These are phyloP conservation scores for Trametes maxima DNA, from an alignment of 768 basidiomycete species.

Conservation along the genomic window DNA sequence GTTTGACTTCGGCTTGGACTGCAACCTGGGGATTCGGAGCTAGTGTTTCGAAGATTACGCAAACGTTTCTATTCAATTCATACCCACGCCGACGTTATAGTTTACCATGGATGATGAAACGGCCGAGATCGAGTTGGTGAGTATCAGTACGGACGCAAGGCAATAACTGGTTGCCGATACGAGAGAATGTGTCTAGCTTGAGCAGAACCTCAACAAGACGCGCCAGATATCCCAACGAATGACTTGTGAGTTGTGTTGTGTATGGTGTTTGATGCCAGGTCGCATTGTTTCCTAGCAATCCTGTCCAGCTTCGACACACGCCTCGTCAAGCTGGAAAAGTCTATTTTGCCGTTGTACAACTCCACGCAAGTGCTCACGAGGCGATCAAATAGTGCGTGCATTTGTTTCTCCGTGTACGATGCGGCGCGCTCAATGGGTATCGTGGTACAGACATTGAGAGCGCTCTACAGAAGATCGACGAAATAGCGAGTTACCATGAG, in stretches of 20 bases:
- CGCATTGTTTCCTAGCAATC: conserved; percentile 52
- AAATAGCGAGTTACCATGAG: conserved; percentile 73
- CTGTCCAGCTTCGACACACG: conserved; percentile 84
- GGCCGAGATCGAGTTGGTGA: conserved; percentile 74
- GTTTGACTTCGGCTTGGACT: too few relatives aligned
- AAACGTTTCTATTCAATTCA: too few relatives aligned
- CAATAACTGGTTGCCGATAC: not conserved
- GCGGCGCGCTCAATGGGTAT: not conserved
- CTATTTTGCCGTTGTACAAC: conserved; percentile 80
- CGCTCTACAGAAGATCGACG: conserved; percentile 76
- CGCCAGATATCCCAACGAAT: conserved; percentile 83
- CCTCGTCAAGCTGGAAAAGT: conserved; percentile 81
- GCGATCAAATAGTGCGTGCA: conserved; percentile 65
- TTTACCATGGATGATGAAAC: conserved; percentile 58
- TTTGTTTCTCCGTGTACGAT: not conserved
- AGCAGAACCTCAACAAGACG: conserved; percentile 88
- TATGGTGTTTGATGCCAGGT: not conserved
- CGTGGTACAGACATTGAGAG: conserved; percentile 70
- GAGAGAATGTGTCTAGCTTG: conserved; percentile 45
- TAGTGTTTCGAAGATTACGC: too few relatives aligned
- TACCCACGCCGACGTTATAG: not conserved
- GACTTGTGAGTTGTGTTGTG: conserved; percentile 59
- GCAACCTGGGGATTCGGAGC: too few relatives aligned
- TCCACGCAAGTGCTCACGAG: conserved; percentile 76
- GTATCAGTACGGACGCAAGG: not conserved